Conservation (phyloP, 495 filamentous ascomycete genomes). For the Talaromyces proteolyticus region DNA sequence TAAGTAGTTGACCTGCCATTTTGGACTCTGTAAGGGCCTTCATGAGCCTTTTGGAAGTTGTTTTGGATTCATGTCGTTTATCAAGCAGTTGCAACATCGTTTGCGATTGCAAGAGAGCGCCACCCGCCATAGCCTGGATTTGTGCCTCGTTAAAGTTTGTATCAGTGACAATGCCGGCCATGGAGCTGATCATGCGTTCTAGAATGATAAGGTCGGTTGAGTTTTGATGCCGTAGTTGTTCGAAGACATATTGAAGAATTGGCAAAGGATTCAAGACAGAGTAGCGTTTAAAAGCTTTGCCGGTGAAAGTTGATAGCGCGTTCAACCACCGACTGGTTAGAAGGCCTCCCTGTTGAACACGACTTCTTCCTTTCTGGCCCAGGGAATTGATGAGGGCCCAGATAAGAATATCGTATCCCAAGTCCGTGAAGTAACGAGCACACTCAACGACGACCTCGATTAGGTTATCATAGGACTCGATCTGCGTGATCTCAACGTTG, state of each 20-base stretch:
- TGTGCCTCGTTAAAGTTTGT: constrained; percentile 82
- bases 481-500: constrained; percentile 75
- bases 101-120: constrained; percentile 68
- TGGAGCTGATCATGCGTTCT: constrained; percentile 79
- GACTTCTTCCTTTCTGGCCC: constrained; percentile 66
- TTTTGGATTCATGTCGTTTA: constrained; percentile 62
- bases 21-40: constrained; percentile 65
- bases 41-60: constrained; percentile 69
- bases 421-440: constrained; percentile 83
- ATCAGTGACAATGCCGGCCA: constrained; percentile 87
- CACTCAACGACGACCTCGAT: constrained; percentile 91
- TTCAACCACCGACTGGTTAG: constrained; percentile 86
- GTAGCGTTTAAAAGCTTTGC: constrained; percentile 76
- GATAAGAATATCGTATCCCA: constrained; percentile 88
- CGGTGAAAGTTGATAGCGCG: constrained; percentile 77
- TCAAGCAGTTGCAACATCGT: constrained; percentile 74
- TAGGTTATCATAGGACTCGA: constrained; percentile 87
- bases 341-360: constrained; percentile 78
- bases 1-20: constrained; percentile 71
- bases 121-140: constrained; percentile 79
- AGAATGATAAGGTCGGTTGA: constrained; percentile 83
- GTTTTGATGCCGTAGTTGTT: constrained; percentile 73
- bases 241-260: constrained; percentile 80
- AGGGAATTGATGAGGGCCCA: constrained; percentile 80
- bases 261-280: constrained; percentile 79